Evolutionary conservation across 2,329 filamentous ascomycete genomes (phyloP).

Genomic region (Fusarium nygamai): DNA sequence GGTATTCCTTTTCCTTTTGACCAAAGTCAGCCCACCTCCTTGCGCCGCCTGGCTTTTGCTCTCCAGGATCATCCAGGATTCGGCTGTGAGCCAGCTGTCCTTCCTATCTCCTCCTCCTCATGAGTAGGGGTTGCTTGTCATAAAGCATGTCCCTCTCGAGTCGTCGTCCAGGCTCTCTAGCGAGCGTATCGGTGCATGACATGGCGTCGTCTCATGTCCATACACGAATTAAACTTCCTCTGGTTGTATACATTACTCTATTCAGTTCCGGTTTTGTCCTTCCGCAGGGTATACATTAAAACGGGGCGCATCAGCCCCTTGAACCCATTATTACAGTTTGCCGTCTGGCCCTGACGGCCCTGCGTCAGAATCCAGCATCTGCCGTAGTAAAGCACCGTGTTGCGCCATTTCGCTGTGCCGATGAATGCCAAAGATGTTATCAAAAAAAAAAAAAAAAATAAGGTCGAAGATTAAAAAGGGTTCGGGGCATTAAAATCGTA

Average conservation of each 20-base stretch:
- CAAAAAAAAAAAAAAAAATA: conserved; percentile 41
- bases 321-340: conserved; percentile 43
- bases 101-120: conserved; percentile 33
- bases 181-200: conserved; percentile 48
- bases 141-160: conserved; percentile 14
- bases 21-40: conserved; percentile 32
- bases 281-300: conserved; percentile 45
- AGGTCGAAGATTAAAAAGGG: conserved; percentile 47
- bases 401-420: conserved; percentile 54
- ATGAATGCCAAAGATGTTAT: conserved; percentile 54
- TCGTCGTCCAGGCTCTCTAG: conserved; percentile 43
- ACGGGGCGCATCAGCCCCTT: conserved; percentile 24
- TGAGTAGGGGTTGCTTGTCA: conserved; percentile 25
- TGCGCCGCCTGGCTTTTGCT: conserved; percentile 36
- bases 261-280: conserved; percentile 43
- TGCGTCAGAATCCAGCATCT: conserved; percentile 43
- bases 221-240: conserved; percentile 51
- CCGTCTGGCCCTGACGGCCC: conserved; percentile 42
- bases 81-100: conserved; percentile 21
- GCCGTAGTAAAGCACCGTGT: conserved; percentile 44
- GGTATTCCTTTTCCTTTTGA: conserved; percentile 42
- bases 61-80: conserved; percentile 30
- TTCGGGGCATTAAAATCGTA: conserved; percentile 45
- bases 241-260: conserved; percentile 55
- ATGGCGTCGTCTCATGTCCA: conserved; percentile 38